Conservation (phyloP, 805 yeast species). For the Sugiyamaella smithiae region DNA sequence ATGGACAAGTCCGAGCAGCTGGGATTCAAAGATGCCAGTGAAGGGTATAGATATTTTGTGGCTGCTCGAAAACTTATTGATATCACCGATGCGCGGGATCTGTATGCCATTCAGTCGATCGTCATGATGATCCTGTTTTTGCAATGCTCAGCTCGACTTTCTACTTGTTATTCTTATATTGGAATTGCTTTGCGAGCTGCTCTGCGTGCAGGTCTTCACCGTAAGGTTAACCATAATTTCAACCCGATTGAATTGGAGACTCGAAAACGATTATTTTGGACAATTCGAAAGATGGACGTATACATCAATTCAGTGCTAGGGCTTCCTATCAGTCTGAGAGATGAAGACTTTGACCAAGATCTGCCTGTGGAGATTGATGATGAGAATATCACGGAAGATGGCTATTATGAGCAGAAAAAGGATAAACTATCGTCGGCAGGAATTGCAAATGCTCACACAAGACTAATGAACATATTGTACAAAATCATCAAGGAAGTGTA, state of each 20-base stretch:
- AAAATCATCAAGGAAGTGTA: slow-evolving; percentile 70
- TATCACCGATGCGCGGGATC: slow-evolving; percentile 78
- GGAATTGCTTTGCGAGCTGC: slow-evolving; percentile 86
- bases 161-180: slow-evolving; percentile 84
- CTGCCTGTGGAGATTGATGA: slow-evolving; percentile 83
- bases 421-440: slow-evolving; percentile 65
- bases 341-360: slow-evolving; percentile 83
- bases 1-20: slow-evolving; percentile 44
- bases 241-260: slow-evolving; percentile 81
- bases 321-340: slow-evolving; percentile 70
- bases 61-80: slow-evolving; percentile 79
- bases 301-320: slow-evolving; percentile 87
- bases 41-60: slow-evolving; percentile 74
- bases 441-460: slow-evolving; percentile 83
- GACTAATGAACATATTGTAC: slow-evolving; percentile 64
- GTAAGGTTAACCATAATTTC: slow-evolving; percentile 60
- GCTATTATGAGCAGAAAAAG: slow-evolving; percentile 48
- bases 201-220: slow-evolving; percentile 75
- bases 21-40: slow-evolving; percentile 41
- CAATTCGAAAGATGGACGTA: slow-evolving; percentile 86
- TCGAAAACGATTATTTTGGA: slow-evolving; percentile 82
- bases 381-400: slow-evolving; percentile 72
- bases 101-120: slow-evolving; percentile 77
- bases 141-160: slow-evolving; percentile 83
- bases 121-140: slow-evolving; percentile 82